A percentile compares a stretch with the other conserved stretches of the same genome.
These are phyloP conservation scores for Penicillium diatomitis DNA, from an alignment of 495 filamentous ascomycete genomes.

Conservation along the genomic window DNA sequence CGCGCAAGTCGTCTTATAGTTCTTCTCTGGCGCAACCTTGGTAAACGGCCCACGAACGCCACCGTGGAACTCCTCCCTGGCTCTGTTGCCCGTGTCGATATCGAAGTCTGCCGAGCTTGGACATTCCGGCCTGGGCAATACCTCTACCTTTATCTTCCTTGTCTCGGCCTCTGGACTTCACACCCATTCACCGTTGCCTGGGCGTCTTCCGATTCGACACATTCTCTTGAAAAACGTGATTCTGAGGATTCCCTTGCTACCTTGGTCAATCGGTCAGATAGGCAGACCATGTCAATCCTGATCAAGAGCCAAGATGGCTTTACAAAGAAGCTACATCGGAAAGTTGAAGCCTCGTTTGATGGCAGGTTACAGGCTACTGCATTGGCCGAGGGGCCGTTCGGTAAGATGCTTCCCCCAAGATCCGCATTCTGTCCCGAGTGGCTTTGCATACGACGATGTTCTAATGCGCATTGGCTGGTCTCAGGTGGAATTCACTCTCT, in stretches of 20 bases:
- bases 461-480: neutral
- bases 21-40: constrained; percentile 53
- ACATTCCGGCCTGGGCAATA: constrained; percentile 43
- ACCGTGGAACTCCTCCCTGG: constrained; percentile 44
- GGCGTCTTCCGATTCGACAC: constrained; percentile 18
- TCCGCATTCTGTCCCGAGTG: too few species aligned
- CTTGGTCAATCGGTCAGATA: constrained; percentile 22
- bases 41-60: constrained; percentile 33
- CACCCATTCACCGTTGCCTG: constrained; percentile 53
- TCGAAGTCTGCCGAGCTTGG: constrained; percentile 41
- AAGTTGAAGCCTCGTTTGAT: constrained; percentile 29
- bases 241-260: constrained; percentile 27
- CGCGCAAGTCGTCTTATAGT: constrained; percentile 43
- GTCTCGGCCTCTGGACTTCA: constrained; percentile 41
- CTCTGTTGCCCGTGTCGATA: constrained; percentile 40
- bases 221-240: constrained; percentile 18
- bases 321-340: constrained; percentile 41
- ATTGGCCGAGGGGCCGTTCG: constrained; percentile 49
- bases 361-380: constrained; percentile 36
- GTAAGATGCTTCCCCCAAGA: constrained; percentile 12
- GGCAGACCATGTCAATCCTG: constrained; percentile 40
- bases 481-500: constrained; percentile 41
- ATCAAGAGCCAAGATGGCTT: constrained; percentile 47
- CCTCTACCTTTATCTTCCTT: constrained; percentile 48
- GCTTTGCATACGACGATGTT: neutral